phyloP scores from a whole-genome alignment of 345 rosid species.

The Rhodamnia rubescens region DNA sequence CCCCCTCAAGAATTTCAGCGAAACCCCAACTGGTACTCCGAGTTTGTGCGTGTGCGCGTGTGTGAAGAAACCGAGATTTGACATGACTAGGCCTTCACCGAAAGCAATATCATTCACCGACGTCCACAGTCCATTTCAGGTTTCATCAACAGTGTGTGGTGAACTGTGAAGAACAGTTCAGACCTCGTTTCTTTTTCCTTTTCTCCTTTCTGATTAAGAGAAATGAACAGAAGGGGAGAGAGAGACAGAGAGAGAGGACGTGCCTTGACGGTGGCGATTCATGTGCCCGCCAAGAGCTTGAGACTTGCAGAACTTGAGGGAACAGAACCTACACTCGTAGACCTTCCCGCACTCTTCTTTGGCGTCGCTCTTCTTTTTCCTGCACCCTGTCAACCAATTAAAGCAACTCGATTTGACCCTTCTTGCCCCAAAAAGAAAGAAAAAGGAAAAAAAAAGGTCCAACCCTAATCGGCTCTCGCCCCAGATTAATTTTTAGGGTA shows the following conservation, averaged over 20 bases:
- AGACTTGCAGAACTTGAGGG: constrained; percentile 99
- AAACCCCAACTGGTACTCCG: background rate
- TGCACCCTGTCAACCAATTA: constrained; percentile 17
- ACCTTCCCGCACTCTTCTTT: constrained; percentile 81
- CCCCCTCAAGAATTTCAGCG: constrained; percentile 10
- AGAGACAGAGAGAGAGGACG: background rate
- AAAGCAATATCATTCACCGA: background rate
- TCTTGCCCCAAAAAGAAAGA: constrained; percentile 2
- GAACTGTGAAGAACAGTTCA: background rate
- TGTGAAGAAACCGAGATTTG: background rate
- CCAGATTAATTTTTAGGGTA: background rate
- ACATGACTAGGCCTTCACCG: background rate
- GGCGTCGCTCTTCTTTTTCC: constrained; percentile 55
- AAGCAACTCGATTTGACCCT: constrained; percentile 28
- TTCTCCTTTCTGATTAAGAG: background rate
- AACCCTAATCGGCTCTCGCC: constrained; percentile 15
- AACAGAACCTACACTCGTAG: constrained; percentile 98
- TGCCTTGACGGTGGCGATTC: constrained; percentile 99
- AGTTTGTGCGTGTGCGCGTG: background rate
- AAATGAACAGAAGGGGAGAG: background rate
- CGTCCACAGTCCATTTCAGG: background rate
- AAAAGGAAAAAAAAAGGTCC: background rate
- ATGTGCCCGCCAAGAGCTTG: constrained; percentile 99
- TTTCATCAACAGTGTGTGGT: background rate
- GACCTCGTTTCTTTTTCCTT: background rate